Evolutionary conservation across 306 rosid genomes (phyloP).

Genomic region (Luffa acutangula): DNA sequence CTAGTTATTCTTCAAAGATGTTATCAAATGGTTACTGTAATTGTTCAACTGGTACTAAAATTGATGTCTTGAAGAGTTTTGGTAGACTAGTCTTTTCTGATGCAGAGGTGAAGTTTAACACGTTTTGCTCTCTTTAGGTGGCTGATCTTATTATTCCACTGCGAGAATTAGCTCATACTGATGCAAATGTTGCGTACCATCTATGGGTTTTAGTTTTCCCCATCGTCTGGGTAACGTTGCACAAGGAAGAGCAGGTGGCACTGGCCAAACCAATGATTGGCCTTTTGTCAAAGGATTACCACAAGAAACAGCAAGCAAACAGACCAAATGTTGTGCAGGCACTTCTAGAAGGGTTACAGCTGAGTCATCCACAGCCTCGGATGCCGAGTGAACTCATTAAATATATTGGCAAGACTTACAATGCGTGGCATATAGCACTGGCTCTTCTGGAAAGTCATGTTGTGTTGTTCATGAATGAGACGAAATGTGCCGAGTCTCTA

Average conservation of each 20-base stretch:
- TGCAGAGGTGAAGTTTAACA: background rate
- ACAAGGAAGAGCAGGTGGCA: conserved; percentile 84
- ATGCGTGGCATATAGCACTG: conserved; percentile 96
- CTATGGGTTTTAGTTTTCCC: conserved; percentile 99
- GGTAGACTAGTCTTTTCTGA: background rate
- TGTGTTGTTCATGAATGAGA: conserved; percentile 68
- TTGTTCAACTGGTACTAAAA: background rate
- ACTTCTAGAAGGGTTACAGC: conserved; percentile 93
- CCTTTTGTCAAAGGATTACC: conserved; percentile 91
- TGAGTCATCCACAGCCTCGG: conserved; percentile 99
- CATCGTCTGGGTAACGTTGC: conserved; percentile 94
- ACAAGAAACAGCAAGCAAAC: conserved; percentile 83
- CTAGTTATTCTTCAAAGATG: background rate
- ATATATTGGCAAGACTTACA: conserved; percentile 91
- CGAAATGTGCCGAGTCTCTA: conserved; percentile 88
- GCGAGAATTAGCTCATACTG: conserved; percentile 93
- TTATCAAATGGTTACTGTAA: background rate
- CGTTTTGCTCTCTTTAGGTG: conserved; percentile 35
- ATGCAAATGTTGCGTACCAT: conserved; percentile 97
- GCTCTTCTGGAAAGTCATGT: conserved; percentile 98
- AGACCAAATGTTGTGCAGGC: conserved; percentile 99
- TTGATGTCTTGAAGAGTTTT: background rate
- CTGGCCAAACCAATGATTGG: conserved; percentile 95
- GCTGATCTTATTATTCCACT: conserved; percentile 82
- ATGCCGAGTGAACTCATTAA: conserved; percentile 99